Evolutionary conservation across 2,329 filamentous ascomycete species (phyloP).

Genomic region (Hypoxylon rubiginosum): DNA sequence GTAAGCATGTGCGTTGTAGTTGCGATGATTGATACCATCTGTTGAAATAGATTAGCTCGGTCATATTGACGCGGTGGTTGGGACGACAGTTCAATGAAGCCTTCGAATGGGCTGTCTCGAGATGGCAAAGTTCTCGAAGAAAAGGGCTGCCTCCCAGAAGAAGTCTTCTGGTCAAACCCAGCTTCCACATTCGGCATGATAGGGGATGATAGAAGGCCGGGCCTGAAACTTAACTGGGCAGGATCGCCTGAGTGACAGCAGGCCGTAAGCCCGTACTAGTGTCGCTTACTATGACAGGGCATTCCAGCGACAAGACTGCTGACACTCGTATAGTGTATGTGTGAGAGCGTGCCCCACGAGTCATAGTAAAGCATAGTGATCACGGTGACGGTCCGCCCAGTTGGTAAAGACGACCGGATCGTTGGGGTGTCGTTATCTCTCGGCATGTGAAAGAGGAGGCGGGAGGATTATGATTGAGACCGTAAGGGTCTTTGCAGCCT

Average conservation of each 20-base stretch:
- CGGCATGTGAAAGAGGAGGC: slow-evolving; percentile 35
- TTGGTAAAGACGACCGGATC: slow-evolving; percentile 27
- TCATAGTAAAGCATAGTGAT: slow-evolving; percentile 40
- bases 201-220: slow-evolving; percentile 19
- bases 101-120: slow-evolving; percentile 10
- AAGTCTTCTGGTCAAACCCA: slow-evolving; percentile 7
- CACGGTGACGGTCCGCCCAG: slow-evolving; percentile 11
- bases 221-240: slow-evolving; percentile 25
- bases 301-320: slow-evolving; percentile 15
- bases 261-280: slow-evolving; percentile 23
- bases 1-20: slow-evolving; percentile 19
- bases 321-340: slow-evolving; percentile 31
- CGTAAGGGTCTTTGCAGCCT: slow-evolving; percentile 25
- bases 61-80: background rate
- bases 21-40: background rate
- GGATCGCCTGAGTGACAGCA: slow-evolving; percentile 28
- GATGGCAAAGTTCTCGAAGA: slow-evolving; percentile 20
- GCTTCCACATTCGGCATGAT: slow-evolving; percentile 35
- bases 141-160: slow-evolving; percentile 12
- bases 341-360: slow-evolving; percentile 21
- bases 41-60: background rate
- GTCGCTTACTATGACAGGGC: slow-evolving; percentile 36
- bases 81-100: background rate
- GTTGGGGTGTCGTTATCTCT: slow-evolving; percentile 28
- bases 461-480: slow-evolving; percentile 23